Percentiles rank a stretch among this genome's conserved stretches.
Evolutionary conservation across 352 stramenopile species (phyloP).

Genomic region (Globisporangium acanthophoron): DNA sequence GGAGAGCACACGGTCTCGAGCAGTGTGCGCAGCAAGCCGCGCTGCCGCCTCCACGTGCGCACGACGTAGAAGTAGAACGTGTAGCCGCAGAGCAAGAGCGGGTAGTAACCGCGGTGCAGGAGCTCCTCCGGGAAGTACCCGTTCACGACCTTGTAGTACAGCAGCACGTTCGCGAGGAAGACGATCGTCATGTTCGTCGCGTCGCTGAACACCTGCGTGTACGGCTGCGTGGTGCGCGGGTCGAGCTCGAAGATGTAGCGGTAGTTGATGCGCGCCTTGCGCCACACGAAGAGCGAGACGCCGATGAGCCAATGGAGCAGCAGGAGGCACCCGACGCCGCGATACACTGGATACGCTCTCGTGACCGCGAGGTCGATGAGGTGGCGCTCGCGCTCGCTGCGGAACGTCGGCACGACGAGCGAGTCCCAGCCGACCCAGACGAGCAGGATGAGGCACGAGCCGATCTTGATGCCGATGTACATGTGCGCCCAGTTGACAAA

Average conservation of each 20-base stretch:
- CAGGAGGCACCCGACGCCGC: slow-evolving; percentile 92
- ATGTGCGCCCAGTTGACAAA: slow-evolving; percentile 77
- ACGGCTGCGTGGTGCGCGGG: slow-evolving; percentile 71
- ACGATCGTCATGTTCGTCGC: slow-evolving; percentile 95
- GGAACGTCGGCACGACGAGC: slow-evolving; percentile 76
- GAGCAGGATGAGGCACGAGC: slow-evolving; percentile 68
- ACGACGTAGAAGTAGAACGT: slow-evolving; percentile 92
- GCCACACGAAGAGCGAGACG: slow-evolving; percentile 90
- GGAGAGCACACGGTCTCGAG: slow-evolving; percentile 88
- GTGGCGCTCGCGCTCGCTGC: slow-evolving; percentile 55
- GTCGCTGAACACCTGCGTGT: slow-evolving; percentile 93
- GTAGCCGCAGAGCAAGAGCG: slow-evolving; percentile 90
- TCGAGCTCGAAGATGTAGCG: slow-evolving; percentile 96
- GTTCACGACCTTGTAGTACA: slow-evolving; percentile 97
- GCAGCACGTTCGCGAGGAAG: slow-evolving; percentile 91
- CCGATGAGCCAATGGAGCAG: slow-evolving; percentile 95
- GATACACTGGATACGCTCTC: slow-evolving; percentile 92
- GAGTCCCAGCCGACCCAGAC: slow-evolving; percentile 96
- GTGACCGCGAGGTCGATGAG: slow-evolving; percentile 75
- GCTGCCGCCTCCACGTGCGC: slow-evolving; percentile 75
- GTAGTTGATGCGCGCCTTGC: slow-evolving; percentile 87
- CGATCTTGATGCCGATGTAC: slow-evolving; percentile 83
- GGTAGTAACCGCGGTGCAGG: slow-evolving; percentile 88
- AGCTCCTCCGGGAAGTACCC: slow-evolving; percentile 79
- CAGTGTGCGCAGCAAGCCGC: slow-evolving; percentile 85